Conservation (phyloP, 208 protist genomes). For the Leishmania martiniquensis region DNA sequence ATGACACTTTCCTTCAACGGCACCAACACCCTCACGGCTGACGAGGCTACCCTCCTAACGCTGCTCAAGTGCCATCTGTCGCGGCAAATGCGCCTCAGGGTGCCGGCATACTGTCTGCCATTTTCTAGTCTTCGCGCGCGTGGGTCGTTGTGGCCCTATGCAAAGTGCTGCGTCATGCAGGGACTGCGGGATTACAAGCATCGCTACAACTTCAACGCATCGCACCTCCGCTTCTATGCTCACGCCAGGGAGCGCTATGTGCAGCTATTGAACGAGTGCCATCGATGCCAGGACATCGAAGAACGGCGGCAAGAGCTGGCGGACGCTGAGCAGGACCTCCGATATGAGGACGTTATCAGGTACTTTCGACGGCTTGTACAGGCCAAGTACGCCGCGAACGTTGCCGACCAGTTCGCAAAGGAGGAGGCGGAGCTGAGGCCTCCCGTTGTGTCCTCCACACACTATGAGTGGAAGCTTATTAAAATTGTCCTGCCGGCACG, state of each 20-base stretch:
- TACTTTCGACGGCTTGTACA: constrained; percentile 62
- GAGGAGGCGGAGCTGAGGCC: constrained; percentile 10
- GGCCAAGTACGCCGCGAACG: constrained; percentile 37
- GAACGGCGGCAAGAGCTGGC: constrained; percentile 51
- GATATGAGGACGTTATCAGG: constrained; percentile 74
- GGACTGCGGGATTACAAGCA: constrained; percentile 53
- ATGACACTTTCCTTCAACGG: constrained; percentile 43
- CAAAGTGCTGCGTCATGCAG: constrained; percentile 47
- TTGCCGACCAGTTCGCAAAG: background rate
- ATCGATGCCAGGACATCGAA: constrained; percentile 47
- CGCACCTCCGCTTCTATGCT: constrained; percentile 72
- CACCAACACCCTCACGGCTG: constrained; percentile 32
- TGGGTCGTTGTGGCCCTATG: constrained; percentile 69
- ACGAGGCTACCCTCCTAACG: constrained; percentile 50
- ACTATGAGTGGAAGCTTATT: constrained; percentile 48
- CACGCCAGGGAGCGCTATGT: constrained; percentile 69
- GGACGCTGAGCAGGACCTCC: constrained; percentile 72
- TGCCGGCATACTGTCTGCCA: constrained; percentile 65
- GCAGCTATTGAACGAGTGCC: constrained; percentile 67
- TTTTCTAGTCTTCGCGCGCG: constrained; percentile 41
- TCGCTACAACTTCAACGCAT: constrained; percentile 81
- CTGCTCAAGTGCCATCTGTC: constrained; percentile 58
- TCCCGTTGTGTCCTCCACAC: constrained; percentile 37
- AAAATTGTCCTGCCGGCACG: constrained; percentile 44
- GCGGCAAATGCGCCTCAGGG: constrained; percentile 35